Evolutionary conservation across 2,329 filamentous ascomycete genomes (phyloP), one percentile per base, ranked within the genome.

Genomic region (Epicoccum nigrum): DNA sequence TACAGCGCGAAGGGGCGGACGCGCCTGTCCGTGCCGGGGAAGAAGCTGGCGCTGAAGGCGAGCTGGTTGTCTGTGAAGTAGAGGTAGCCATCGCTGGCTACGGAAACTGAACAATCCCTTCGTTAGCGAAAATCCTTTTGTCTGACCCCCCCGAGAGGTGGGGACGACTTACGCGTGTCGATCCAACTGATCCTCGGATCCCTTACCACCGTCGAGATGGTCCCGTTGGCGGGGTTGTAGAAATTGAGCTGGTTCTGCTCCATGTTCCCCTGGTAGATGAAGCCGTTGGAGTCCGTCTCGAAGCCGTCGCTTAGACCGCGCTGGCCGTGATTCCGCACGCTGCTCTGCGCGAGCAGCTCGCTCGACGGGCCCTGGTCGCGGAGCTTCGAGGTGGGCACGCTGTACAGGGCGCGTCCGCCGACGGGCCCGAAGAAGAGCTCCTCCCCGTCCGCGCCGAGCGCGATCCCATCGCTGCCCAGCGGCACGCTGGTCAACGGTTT

Each of bases 41-140:
- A 75, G 45, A 72, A 73, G 1, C 56, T 57, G 21, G 67, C 55
- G 3, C 65, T 62, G 25, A 75, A 72, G 3, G 65, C 69, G 15
- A 82, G 67, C 67, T 82, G 79, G 47, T 83, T 83, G 30, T 76
- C 75, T 0, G 79, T 83, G 55, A 81, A 82, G 60, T 83, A 82
- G 1, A 82, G 58, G 56, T 81, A 79, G 0, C 79, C 79, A 58
- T 81, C 77, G 3, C 67, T 69, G 2, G 67, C 73, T 3, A 74
- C 68, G 3, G 72, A 72, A 56, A 79, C 64, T 68, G 8, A 25
- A 3, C 8, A 0, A 8, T 51, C 32, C 52, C 47, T 28, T n/a
- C 9, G 27, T 20, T 12, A 3, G 28, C 7, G 9, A 2, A 30
- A 12, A 2, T 27, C 23, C 23, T 27, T 11, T 11, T 11, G 23